phyloP scores from a whole-genome alignment of 2,329 filamentous ascomycete species.

The Cytospora paraplurivora region DNA sequence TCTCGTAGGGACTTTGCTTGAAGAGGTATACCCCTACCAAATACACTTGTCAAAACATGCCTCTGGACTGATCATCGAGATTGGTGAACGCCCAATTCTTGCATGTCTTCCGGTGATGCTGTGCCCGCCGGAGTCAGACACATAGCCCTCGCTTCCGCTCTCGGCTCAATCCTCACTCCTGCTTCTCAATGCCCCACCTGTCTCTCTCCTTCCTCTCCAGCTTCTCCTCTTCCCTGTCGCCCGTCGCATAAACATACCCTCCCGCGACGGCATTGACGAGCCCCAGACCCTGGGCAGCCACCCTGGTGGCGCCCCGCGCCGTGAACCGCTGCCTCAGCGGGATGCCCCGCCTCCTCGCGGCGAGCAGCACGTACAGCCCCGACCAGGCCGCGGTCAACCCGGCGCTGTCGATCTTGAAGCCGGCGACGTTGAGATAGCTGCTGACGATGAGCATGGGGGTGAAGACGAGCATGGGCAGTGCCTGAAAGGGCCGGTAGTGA shows the following conservation, averaged over 20 bases:
- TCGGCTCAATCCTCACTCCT: constrained; percentile 1
- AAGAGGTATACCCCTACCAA: not conserved
- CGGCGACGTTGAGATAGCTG: constrained; percentile 61
- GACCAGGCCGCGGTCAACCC: constrained; percentile 59
- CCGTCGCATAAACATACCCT: constrained; percentile 54
- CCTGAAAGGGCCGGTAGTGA: constrained; percentile 56
- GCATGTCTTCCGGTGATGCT: not conserved
- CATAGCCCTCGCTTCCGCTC: not conserved
- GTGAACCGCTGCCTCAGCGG: constrained; percentile 43
- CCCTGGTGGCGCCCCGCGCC: constrained; percentile 53
- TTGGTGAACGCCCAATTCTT: not conserved
- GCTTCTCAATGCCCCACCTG: constrained; percentile 48
- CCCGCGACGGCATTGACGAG: constrained; percentile 51
- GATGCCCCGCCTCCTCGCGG: constrained; percentile 49
- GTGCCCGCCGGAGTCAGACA: not conserved
- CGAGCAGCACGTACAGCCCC: constrained; percentile 59
- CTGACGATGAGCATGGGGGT: constrained; percentile 57
- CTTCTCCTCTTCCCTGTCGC: constrained; percentile 53
- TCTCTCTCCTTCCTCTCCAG: constrained; percentile 51
- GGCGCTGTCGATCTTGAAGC: constrained; percentile 59
- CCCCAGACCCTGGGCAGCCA: constrained; percentile 52
- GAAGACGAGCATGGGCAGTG: constrained; percentile 50
- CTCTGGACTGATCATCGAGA: not conserved
- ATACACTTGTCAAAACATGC: not conserved
- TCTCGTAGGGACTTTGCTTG: not conserved